A percentile compares a stretch with the other conserved stretches of the same genome.
Evolutionary conservation across 495 filamentous ascomycete species (phyloP).

Genomic region (Amphirosellinia nigrospora): DNA sequence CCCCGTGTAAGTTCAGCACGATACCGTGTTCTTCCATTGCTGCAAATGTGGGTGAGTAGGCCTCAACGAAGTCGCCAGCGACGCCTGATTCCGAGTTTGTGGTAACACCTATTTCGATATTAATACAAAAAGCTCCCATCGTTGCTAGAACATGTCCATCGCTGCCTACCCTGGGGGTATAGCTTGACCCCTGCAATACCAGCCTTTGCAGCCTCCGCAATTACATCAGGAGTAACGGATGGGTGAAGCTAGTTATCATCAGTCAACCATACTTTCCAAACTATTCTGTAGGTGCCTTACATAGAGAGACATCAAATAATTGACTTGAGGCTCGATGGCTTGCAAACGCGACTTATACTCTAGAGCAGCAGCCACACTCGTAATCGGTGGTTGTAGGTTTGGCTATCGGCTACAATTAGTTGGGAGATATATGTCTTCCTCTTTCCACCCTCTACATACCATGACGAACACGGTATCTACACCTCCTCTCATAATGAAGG

Average conservation of each 20-base stretch:
- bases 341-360: constrained; percentile 73
- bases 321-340: constrained; percentile 72
- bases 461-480: constrained; percentile 79
- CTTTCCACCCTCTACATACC: constrained; percentile 24
- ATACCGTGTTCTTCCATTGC: constrained; percentile 68
- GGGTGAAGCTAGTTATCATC: constrained; percentile 55
- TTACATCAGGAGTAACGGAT: constrained; percentile 76
- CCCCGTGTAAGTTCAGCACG: constrained; percentile 67
- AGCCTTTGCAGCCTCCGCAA: constrained; percentile 71
- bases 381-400: constrained; percentile 75
- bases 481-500: constrained; percentile 69
- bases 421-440: background rate
- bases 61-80: constrained; percentile 54
- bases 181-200: constrained; percentile 73
- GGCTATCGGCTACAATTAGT: constrained; percentile 50
- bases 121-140: background rate
- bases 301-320: constrained; percentile 89
- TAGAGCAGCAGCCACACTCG: constrained; percentile 73
- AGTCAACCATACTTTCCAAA: constrained; percentile 12
- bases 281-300: constrained; percentile 31
- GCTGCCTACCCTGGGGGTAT: constrained; percentile 62
- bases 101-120: constrained; percentile 61
- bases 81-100: constrained; percentile 88
- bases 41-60: constrained; percentile 78
- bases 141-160: background rate